Evolutionary conservation across 495 filamentous ascomycete genomes (phyloP).

Genomic region (Aspergillus biplanus): DNA sequence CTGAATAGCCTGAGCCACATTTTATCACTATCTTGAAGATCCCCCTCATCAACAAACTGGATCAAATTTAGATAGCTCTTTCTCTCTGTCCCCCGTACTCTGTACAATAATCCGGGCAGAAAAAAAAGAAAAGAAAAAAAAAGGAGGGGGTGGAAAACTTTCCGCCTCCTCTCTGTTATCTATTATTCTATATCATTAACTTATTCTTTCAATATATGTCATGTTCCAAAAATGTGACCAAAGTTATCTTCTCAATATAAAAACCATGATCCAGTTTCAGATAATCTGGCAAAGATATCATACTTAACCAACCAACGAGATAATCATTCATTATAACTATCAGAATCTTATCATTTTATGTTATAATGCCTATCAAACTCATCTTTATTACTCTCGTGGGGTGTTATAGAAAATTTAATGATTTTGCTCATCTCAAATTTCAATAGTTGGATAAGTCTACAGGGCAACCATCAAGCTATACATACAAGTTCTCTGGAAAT

Average conservation of each 20-base stretch:
- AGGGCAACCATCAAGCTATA: background rate
- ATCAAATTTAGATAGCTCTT: background rate
- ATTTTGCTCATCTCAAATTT: background rate
- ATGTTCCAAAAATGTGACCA: too few relatives aligned
- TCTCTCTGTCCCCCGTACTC: too few relatives aligned
- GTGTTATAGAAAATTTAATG: background rate
- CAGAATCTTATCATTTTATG: background rate
- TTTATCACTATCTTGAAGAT: conserved; percentile 12
- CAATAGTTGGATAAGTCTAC: background rate
- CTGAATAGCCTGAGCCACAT: conserved; percentile 14
- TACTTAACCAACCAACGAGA: too few relatives aligned
- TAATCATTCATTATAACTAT: background rate
- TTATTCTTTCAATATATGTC: background rate
- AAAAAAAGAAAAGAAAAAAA: too few relatives aligned
- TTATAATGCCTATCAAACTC: background rate
- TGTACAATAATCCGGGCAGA: too few relatives aligned
- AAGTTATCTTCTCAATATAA: too few relatives aligned
- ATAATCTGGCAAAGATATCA: too few relatives aligned
- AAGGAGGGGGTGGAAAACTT: too few relatives aligned
- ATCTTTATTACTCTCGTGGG: background rate
- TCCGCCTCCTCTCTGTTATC: too few relatives aligned
- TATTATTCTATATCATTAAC: background rate
- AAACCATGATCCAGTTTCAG: too few relatives aligned
- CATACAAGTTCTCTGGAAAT: background rate
- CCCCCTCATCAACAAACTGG: background rate